Evolutionary conservation across 208 protist species (phyloP).

Genomic region (Entamoeba invadens): DNA sequence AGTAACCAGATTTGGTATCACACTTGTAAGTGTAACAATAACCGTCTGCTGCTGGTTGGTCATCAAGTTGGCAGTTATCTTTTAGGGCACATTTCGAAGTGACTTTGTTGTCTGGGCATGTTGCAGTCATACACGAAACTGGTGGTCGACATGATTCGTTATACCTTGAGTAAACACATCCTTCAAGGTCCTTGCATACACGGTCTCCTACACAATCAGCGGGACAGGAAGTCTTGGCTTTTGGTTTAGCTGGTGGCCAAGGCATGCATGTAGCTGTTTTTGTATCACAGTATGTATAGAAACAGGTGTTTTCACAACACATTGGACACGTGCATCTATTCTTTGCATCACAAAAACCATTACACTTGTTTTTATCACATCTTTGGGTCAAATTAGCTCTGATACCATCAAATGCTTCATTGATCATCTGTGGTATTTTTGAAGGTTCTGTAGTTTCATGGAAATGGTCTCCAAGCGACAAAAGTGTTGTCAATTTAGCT

Average conservation of each 20-base stretch:
- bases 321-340: neutral
- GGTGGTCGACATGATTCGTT: neutral
- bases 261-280: neutral
- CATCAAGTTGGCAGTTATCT: neutral
- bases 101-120: neutral
- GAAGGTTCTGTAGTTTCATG: neutral
- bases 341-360: neutral
- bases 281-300: neutral
- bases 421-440: neutral
- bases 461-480: neutral
- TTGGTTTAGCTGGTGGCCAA: neutral
- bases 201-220: neutral
- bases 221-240: neutral
- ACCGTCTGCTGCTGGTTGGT: neutral
- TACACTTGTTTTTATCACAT: neutral
- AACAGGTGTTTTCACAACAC: neutral
- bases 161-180: neutral
- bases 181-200: neutral
- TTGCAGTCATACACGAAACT: neutral
- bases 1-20: neutral
- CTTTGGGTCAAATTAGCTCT: neutral
- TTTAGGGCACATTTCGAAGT: neutral
- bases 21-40: neutral
- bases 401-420: neutral
- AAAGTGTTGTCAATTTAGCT: too few relatives aligned